Percentiles rank a stretch among this genome's conserved stretches.
phyloP scores from a whole-genome alignment of 75 land plant genomes.

The Pinus taeda region DNA sequence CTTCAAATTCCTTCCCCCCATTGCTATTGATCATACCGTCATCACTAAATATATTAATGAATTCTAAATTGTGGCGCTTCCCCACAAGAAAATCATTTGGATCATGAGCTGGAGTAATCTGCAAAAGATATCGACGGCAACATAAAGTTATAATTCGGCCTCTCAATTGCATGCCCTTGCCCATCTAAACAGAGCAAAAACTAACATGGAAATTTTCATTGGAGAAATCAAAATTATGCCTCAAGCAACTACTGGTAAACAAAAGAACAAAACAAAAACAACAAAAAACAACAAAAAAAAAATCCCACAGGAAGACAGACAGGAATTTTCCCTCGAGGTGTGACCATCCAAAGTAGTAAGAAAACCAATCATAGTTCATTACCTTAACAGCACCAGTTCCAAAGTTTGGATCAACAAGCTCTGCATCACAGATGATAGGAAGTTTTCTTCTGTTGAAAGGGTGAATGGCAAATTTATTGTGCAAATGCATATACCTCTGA shows the following conservation, averaged over 20 bases:
- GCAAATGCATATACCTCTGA: slow-evolving; percentile 70
- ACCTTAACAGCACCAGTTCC: slow-evolving; percentile 99
- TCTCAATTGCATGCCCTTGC: background rate
- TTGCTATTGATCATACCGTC: slow-evolving; percentile 88
- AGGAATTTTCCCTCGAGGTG: background rate
- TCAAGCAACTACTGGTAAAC: background rate
- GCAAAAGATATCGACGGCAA: slow-evolving; percentile 7
- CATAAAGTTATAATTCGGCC: background rate
- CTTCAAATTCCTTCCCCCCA: slow-evolving; percentile 76
- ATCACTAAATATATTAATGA: slow-evolving; percentile 91
- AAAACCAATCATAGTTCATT: background rate
- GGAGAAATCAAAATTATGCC: background rate
- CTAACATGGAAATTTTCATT: background rate
- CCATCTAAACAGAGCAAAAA: background rate
- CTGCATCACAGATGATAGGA: slow-evolving; percentile 86
- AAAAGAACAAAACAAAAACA: too few species aligned
- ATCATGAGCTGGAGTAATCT: slow-evolving; percentile 99
- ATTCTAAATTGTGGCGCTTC: slow-evolving; percentile 83
- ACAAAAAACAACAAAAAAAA: too few species aligned
- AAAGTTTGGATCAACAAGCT: slow-evolving; percentile 82
- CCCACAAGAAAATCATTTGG: slow-evolving; percentile 97
- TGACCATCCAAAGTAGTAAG: background rate
- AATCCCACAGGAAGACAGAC: background rate
- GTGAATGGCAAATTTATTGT: slow-evolving; percentile 88
- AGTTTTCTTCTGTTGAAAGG: slow-evolving; percentile 87